A percentile compares a stretch with the other conserved stretches of the same genome.
phyloP scores from a whole-genome alignment of 148 eudicot genomes.

The Chenopodium formosanum region DNA sequence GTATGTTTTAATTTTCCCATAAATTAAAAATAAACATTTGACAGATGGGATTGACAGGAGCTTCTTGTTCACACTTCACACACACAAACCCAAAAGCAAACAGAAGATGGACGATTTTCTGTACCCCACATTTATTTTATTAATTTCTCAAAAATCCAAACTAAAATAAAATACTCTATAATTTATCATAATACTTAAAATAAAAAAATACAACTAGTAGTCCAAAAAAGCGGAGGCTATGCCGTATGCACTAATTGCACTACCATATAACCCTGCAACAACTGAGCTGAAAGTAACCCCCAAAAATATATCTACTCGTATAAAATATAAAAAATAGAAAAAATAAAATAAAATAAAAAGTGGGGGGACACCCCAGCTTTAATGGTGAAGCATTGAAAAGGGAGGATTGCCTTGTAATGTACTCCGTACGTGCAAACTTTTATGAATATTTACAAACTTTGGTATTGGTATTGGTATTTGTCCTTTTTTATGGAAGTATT shows the following conservation, averaged over 20 bases:
- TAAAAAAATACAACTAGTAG: neutral
- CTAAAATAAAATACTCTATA: neutral
- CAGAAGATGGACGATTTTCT: slow-evolving; percentile 1
- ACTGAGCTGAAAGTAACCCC: neutral
- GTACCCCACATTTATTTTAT: slow-evolving; percentile 11
- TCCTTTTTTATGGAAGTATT: neutral
- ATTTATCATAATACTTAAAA: neutral
- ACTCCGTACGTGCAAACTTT: slow-evolving; percentile 14
- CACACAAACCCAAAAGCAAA: neutral
- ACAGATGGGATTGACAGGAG: slow-evolving; percentile 20
- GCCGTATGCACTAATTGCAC: slow-evolving; percentile 1
- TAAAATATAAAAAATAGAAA: neutral
- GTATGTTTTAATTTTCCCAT: too few relatives aligned
- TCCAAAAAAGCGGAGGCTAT: slow-evolving; percentile 3
- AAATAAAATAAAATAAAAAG: neutral
- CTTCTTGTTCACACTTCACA: slow-evolving; percentile 13
- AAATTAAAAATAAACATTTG: neutral
- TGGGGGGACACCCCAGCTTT: slow-evolving; percentile 7
- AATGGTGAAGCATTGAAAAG: slow-evolving; percentile 29
- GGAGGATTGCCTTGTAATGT: slow-evolving; percentile 26
- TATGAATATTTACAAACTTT: slow-evolving; percentile 8
- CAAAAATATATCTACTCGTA: neutral
- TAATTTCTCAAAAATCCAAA: neutral
- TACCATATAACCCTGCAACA: slow-evolving; percentile 14
- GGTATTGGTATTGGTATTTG: neutral